A percentile compares a stretch with the other conserved stretches of the same genome.
Conservation (phyloP, 1,139 yeast genomes). For the Pichia kudriavzevii region DNA sequence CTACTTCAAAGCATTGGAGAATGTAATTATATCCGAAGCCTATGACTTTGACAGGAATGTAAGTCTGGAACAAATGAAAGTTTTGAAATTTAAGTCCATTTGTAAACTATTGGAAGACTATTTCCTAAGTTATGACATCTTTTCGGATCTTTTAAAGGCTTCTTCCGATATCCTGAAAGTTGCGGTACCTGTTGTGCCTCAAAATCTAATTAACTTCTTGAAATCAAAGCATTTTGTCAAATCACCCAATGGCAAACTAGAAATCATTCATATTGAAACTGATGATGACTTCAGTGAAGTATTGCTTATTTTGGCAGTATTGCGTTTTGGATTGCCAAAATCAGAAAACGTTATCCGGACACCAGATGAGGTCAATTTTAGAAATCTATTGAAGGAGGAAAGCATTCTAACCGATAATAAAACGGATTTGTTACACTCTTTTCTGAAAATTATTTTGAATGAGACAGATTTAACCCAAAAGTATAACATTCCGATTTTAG, state of each 20-base stretch:
- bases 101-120: constrained; percentile 14
- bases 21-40: constrained; percentile 6
- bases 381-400: constrained; percentile 8
- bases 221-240: constrained; percentile 12
- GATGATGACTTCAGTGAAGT: constrained; percentile 19
- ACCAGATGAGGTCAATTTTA: constrained; percentile 9
- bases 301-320: constrained; percentile 17
- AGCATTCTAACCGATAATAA: constrained; percentile 12
- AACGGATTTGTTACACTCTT: constrained; percentile 20
- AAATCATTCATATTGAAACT: constrained; percentile 11
- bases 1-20: constrained; percentile 11
- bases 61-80: constrained; percentile 7
- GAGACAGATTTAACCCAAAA: constrained; percentile 15
- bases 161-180: constrained; percentile 4
- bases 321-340: constrained; percentile 14
- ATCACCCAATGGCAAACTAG: constrained; percentile 10
- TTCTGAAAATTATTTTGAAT: constrained; percentile 14
- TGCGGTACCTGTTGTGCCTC: constrained; percentile 17
- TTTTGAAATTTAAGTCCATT: constrained; percentile 7
- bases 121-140: constrained; percentile 12
- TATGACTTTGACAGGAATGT: background rate
- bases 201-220: constrained; percentile 9
- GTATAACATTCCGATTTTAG: constrained; percentile 17
- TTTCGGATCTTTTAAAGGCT: constrained; percentile 3
- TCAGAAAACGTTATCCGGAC: constrained; percentile 4